These are phyloP conservation scores for Kewa caespitosa DNA, from an alignment of 179 eudicot genomes.

Conservation along the genomic window DNA sequence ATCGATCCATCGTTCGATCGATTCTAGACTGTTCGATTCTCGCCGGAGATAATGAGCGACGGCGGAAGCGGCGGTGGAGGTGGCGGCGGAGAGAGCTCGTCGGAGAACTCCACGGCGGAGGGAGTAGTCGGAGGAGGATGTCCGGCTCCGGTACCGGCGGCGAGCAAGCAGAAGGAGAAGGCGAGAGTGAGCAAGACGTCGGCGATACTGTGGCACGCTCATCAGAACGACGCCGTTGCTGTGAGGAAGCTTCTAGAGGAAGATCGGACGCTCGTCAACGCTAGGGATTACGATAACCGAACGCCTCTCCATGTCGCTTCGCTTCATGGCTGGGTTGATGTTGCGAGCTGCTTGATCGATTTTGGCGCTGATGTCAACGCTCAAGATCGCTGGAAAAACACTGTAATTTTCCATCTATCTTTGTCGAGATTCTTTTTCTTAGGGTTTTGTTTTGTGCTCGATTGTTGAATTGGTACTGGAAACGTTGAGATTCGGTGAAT, in stretches of 20 bases:
- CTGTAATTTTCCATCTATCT: conserved; percentile 34
- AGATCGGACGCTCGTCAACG: conserved; percentile 67
- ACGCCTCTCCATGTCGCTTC: conserved; percentile 96
- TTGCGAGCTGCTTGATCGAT: conserved; percentile 73
- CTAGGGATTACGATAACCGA: conserved; percentile 82
- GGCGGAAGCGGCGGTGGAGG: too few relatives aligned
- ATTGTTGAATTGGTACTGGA: background rate
- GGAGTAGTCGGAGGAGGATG: background rate
- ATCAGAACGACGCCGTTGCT: conserved; percentile 75
- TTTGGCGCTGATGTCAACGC: conserved; percentile 86
- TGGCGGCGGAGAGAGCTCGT: conserved; percentile 25
- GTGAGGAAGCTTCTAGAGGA: conserved; percentile 86
- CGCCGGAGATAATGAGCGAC: conserved; percentile 32
- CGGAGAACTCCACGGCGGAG: conserved; percentile 11
- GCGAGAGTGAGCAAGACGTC: conserved; percentile 84
- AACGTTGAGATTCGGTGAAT: background rate
- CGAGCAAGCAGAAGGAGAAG: conserved; percentile 66
- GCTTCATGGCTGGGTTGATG: conserved; percentile 90
- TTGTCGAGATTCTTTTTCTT: background rate
- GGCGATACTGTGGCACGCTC: conserved; percentile 91
- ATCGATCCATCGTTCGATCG: background rate
- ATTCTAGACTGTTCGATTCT: background rate
- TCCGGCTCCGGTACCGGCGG: conserved; percentile 2
- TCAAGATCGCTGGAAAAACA: conserved; percentile 94
- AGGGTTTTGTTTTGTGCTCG: too few relatives aligned